phyloP scores from a whole-genome alignment of 352 stramenopile genomes.

The Pythium scleroteichum region DNA sequence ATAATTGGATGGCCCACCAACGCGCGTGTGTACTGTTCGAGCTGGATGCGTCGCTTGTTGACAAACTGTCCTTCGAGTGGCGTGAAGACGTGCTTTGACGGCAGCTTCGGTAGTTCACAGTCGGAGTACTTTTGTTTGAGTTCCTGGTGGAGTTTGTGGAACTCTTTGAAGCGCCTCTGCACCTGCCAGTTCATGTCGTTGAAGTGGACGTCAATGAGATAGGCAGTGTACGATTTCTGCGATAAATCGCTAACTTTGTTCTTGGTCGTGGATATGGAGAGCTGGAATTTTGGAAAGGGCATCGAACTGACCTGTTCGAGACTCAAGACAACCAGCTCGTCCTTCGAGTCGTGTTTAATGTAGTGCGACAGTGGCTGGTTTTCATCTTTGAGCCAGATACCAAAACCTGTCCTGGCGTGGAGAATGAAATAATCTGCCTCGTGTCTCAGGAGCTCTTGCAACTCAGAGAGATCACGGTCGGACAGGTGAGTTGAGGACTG shows the following conservation, averaged over 20 bases:
- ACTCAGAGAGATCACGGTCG: conserved; percentile 10
- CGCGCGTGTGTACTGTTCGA: conserved; percentile 67
- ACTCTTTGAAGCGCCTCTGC: conserved; percentile 70
- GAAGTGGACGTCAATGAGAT: conserved; percentile 71
- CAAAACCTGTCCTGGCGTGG: conserved; percentile 24
- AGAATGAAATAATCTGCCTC: conserved; percentile 57
- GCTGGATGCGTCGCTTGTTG: conserved; percentile 51
- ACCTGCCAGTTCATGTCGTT: conserved; percentile 75
- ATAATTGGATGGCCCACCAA: conserved; percentile 48
- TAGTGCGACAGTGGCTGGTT: conserved; percentile 45
- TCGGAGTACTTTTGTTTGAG: conserved; percentile 68
- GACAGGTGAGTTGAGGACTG: conserved; percentile 1
- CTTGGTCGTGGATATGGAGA: conserved; percentile 65
- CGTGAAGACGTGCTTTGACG: conserved; percentile 70
- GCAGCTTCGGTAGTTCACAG: conserved; percentile 43
- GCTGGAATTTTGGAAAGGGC: conserved; percentile 60
- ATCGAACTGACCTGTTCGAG: conserved; percentile 51
- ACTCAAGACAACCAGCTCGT: conserved; percentile 29
- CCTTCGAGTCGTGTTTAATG: conserved; percentile 29
- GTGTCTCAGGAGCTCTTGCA: conserved; percentile 33
- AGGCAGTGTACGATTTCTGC: conserved; percentile 66
- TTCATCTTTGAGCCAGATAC: conserved; percentile 63
- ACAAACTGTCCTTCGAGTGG: conserved; percentile 67
- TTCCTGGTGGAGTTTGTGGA: conserved; percentile 45
- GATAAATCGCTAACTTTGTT: conserved; percentile 82